Evolutionary conservation across 306 rosid species (phyloP).

Genomic region (Neltuma alba): DNA sequence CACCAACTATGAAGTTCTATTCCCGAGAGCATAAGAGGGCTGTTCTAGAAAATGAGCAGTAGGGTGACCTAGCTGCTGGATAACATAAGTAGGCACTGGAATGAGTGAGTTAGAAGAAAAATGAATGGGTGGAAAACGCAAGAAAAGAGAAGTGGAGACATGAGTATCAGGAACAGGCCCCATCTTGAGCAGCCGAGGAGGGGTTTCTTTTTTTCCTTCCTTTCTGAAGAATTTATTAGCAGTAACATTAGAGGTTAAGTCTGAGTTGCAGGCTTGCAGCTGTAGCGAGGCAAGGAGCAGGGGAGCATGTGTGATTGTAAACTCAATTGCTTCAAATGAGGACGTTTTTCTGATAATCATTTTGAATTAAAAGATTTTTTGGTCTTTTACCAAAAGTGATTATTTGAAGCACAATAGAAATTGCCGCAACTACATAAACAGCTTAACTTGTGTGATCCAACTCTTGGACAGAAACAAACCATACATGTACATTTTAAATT

Average conservation of each 20-base stretch:
- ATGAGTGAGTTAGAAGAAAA: background rate
- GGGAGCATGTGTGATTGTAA: background rate
- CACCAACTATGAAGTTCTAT: background rate
- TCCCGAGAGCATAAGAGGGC: background rate
- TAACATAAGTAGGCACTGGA: background rate
- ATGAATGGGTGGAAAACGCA: background rate
- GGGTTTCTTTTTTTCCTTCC: background rate
- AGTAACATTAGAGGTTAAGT: background rate
- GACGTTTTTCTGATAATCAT: background rate
- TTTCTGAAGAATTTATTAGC: background rate
- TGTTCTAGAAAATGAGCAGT: background rate
- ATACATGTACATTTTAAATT: background rate
- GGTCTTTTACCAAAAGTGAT: background rate
- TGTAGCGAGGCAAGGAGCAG: background rate
- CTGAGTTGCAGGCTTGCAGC: background rate
- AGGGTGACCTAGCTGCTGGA: background rate
- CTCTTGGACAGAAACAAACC: background rate
- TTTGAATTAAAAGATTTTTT: slow-evolving; percentile 9
- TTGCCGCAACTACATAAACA: background rate
- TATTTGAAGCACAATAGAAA: background rate
- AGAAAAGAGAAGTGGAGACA: background rate
- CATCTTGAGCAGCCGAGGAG: background rate
- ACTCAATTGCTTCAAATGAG: background rate
- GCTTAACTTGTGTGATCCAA: background rate
- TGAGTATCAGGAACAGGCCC: background rate